These are phyloP conservation scores for Rhynchospora tenuis DNA, from an alignment of 176 grass and related monocot species.

Conservation along the genomic window DNA sequence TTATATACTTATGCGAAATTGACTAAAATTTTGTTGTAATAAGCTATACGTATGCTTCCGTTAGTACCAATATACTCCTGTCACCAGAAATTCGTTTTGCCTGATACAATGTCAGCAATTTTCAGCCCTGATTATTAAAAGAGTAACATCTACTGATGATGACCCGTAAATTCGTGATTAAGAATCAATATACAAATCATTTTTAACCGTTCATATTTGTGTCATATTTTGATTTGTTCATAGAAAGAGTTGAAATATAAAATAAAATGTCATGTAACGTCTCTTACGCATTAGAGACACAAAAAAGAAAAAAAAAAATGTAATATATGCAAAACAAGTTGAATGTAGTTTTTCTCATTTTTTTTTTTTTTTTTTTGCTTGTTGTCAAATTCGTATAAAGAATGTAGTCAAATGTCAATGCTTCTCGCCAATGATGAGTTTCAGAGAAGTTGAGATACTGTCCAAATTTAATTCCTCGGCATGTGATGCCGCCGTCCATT, in stretches of 20 bases:
- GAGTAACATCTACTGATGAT: background rate
- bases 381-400: background rate
- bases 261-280: background rate
- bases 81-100: background rate
- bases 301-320: no score
- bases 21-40: background rate
- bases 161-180: background rate
- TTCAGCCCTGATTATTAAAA: background rate
- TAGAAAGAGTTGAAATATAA: background rate
- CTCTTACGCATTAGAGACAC: background rate
- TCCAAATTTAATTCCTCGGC: constrained; percentile 38
- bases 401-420: constrained; percentile 27
- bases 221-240: background rate
- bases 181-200: background rate
- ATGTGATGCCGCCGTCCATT: constrained; percentile 48
- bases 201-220: background rate
- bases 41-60: background rate
- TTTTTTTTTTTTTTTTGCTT: background rate
- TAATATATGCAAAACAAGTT: background rate
- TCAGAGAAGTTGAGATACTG: constrained; percentile 43
- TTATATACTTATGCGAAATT: background rate
- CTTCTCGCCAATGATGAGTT: constrained; percentile 63
- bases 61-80: background rate
- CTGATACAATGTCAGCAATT: background rate
- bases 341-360: background rate